Base-by-base conservation (phyloP, 83 land plant species). In the Picea engelmannii region DNA sequence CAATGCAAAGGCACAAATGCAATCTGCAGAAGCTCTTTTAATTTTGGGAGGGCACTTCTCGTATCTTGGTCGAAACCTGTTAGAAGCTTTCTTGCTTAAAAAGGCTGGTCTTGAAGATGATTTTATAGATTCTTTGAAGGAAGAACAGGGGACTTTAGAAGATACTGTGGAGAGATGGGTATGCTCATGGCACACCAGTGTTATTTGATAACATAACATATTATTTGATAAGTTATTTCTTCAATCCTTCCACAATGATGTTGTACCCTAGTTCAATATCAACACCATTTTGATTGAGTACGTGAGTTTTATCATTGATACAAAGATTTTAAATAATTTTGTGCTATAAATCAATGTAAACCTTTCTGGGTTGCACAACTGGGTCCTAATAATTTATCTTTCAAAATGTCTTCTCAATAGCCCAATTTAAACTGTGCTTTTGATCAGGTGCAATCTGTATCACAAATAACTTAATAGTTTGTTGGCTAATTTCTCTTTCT, bases 51-150 rank as follows among this genome's bases (percentile, higher is more conserved):
- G 91, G 5, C 78, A 52, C 18, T 87, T 90, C 65, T 90, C 93
- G 79, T 80, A 40, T 23, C 79, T 89, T 59, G 89, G 92, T 35
- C 81, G 81, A 78, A 58, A 92, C 40, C 44, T 76, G 40, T 31
- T 73, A 66, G 94, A 93, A 67, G 83, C 84, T 38, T 93, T 89
- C 89, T 89, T 93, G 18, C 85, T 91, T 16, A 81, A 84, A 78
- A 70, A 79, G 76, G 96, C 96, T 44, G 91, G 89, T 27, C 80
- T 82, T 71, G 65, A 75, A 59, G 81, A 85, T 17, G 65, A 20
- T 76, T 62, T 52, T 49, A 67, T 65, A 4, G 75, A 83, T 59
- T 79, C 80, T 38, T 81, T 83, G 78, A 80, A 74, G 31, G 86
- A 80, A 44, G 86, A 84, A 20, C 52, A 79, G 40, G 52, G 10